Evolutionary conservation across 352 stramenopile genomes (phyloP).

Genomic region (Phytopythium montanum): DNA sequence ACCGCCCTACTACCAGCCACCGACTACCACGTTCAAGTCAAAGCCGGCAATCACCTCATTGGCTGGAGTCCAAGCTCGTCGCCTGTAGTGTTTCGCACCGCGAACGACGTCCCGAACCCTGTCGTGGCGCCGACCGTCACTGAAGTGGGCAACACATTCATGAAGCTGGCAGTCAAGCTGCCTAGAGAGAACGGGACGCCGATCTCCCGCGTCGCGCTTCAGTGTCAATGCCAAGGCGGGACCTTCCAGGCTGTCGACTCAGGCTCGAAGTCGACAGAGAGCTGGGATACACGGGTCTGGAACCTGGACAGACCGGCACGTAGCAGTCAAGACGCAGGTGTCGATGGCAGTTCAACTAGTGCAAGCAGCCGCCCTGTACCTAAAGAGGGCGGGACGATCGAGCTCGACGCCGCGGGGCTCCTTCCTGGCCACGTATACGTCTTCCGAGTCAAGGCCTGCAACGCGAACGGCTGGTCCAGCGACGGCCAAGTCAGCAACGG

Average conservation of each 20-base stretch:
- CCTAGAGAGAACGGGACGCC: slow-evolving; percentile 35
- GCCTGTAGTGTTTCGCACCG: slow-evolving; percentile 20
- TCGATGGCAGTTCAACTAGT: not conserved
- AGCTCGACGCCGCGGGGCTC: slow-evolving; percentile 29
- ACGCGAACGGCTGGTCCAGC: slow-evolving; percentile 44
- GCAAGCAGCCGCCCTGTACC: not conserved
- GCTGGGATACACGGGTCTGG: slow-evolving; percentile 6
- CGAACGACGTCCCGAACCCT: slow-evolving; percentile 38
- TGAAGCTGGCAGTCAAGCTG: slow-evolving; percentile 36
- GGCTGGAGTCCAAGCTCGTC: slow-evolving; percentile 38
- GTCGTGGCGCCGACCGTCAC: slow-evolving; percentile 33
- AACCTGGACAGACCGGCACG: not conserved
- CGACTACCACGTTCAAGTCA: slow-evolving; percentile 32
- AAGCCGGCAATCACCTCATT: slow-evolving; percentile 39
- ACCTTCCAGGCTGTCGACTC: not conserved
- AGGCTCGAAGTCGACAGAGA: not conserved
- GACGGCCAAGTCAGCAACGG: slow-evolving; percentile 45
- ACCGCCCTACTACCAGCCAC: slow-evolving; percentile 38
- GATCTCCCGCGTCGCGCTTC: slow-evolving; percentile 30
- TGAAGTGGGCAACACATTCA: slow-evolving; percentile 31
- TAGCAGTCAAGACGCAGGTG: not conserved
- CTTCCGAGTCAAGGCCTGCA: slow-evolving; percentile 40
- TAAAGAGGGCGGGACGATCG: slow-evolving; percentile 17
- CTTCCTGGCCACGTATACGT: slow-evolving; percentile 44
- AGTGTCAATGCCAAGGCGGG: slow-evolving; percentile 34